phyloP scores from a whole-genome alignment of 768 basidiomycete genomes.

The Mycena polygramma region DNA sequence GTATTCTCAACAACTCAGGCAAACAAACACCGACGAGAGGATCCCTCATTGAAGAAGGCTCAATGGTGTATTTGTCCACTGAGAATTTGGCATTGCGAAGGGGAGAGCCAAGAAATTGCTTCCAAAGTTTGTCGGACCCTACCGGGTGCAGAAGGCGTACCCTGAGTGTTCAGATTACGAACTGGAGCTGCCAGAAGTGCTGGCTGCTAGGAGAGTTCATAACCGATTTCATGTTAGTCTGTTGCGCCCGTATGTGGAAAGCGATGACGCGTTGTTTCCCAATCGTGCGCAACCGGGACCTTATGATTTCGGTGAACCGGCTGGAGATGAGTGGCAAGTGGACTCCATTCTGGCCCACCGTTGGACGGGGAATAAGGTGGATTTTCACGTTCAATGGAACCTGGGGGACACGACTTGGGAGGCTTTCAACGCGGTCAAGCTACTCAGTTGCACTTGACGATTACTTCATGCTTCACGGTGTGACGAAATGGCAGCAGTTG shows the following conservation, averaged over 20 bases:
- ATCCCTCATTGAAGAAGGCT: conserved; percentile 38
- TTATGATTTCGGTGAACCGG: conserved; percentile 51
- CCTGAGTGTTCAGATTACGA: conserved; percentile 44
- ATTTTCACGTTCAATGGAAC: conserved; percentile 48
- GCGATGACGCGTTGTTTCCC: conserved; percentile 53
- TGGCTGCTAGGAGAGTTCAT: conserved; percentile 33
- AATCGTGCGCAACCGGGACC: conserved; percentile 40
- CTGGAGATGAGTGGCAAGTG: conserved; percentile 54
- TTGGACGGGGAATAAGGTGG: conserved; percentile 33
- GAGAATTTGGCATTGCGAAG: conserved; percentile 49
- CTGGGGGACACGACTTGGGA: conserved; percentile 52
- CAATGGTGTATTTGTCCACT: conserved; percentile 52
- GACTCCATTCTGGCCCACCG: conserved; percentile 48
- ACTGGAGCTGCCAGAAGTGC: conserved; percentile 44
- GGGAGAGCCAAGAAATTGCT: conserved; percentile 49
- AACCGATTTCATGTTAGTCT: conserved; percentile 12
- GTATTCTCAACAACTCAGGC: conserved; percentile 35
- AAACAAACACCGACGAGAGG: conserved; percentile 34
- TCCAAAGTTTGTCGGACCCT: conserved; percentile 43
- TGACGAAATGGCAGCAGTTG: background rate
- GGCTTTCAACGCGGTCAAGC: background rate
- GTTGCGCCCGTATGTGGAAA: conserved; percentile 51
- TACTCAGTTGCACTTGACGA: background rate
- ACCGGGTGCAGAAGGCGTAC: conserved; percentile 37
- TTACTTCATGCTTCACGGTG: background rate